Evolutionary conservation across 495 filamentous ascomycete genomes (phyloP).

Genomic region (Tetracladium setigerum): DNA sequence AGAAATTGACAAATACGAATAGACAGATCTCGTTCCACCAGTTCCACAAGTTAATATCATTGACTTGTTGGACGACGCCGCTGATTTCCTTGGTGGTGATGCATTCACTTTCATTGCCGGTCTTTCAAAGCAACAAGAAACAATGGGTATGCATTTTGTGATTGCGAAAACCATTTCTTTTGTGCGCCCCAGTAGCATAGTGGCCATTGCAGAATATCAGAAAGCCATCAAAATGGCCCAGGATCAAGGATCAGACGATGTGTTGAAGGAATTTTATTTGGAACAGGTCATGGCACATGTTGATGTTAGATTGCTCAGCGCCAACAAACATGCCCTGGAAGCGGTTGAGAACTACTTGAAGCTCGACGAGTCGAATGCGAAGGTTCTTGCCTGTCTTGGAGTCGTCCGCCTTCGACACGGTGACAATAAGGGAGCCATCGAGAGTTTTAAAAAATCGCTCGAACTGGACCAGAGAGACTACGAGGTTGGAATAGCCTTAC

Average conservation of each 20-base stretch:
- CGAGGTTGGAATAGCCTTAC: conserved; percentile 3
- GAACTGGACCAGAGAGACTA: conserved; percentile 2
- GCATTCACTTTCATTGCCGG: conserved; percentile 4
- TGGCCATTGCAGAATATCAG: conserved; percentile 4
- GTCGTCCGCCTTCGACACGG: background rate
- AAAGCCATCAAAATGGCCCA: conserved; percentile 7
- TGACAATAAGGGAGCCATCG: conserved; percentile 3
- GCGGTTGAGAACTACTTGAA: conserved; percentile 6
- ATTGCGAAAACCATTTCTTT: conserved; percentile 9
- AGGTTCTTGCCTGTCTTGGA: conserved; percentile 6
- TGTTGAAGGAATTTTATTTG: conserved; percentile 3
- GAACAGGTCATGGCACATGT: conserved; percentile 3
- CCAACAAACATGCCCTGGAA: conserved; percentile 1
- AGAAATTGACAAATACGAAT: background rate
- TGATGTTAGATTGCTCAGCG: background rate
- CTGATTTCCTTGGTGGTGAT: conserved; percentile 1
- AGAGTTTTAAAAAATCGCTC: conserved; percentile 4
- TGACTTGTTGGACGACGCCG: background rate
- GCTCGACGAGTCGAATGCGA: conserved; percentile 7
- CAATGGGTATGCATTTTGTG: conserved; percentile 8
- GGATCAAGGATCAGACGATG: conserved; percentile 1
- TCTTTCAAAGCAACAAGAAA: conserved; percentile 3
- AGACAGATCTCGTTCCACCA: conserved; percentile 8
- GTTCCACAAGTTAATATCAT: background rate
- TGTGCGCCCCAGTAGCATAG: background rate